Conservation (phyloP, 2,329 filamentous ascomycete genomes). For the Aspergillus udagawae region DNA sequence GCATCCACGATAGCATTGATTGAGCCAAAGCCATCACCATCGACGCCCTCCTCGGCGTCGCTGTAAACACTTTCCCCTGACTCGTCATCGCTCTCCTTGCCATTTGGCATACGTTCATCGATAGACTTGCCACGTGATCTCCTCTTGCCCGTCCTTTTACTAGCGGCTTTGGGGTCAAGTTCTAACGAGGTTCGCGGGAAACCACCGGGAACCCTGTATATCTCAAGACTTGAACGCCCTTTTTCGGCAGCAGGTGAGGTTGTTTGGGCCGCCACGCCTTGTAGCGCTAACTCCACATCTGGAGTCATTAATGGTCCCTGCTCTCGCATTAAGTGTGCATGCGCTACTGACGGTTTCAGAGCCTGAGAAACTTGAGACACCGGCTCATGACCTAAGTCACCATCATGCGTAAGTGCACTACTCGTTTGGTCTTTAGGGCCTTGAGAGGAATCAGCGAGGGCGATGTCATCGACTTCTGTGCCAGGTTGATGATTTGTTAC, state of each 20-base stretch:
- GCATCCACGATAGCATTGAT: slow-evolving; percentile 45
- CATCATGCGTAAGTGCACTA: background rate
- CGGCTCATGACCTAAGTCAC: background rate
- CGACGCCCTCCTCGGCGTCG: slow-evolving; percentile 40
- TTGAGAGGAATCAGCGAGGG: background rate
- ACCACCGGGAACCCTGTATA: slow-evolving; percentile 56
- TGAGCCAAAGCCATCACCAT: slow-evolving; percentile 46
- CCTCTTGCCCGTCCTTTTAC: slow-evolving; percentile 8
- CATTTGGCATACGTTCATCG: slow-evolving; percentile 11
- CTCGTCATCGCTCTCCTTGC: slow-evolving; percentile 33
- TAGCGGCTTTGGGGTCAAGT: slow-evolving; percentile 11
- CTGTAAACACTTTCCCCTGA: slow-evolving; percentile 47
- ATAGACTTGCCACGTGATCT: background rate
- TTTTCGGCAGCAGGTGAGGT: slow-evolving; percentile 45
- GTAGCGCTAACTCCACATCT: slow-evolving; percentile 25
- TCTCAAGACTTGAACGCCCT: slow-evolving; percentile 33
- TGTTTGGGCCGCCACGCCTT: slow-evolving; percentile 45
- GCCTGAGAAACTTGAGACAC: background rate
- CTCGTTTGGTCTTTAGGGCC: background rate
- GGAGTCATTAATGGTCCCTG: slow-evolving; percentile 8
- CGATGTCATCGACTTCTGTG: background rate
- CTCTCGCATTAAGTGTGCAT: slow-evolving; percentile 3
- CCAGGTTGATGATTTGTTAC: slow-evolving; percentile 8
- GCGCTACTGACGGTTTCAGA: background rate
- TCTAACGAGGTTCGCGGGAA: slow-evolving; percentile 46